A percentile compares a stretch with the other conserved stretches of the same genome.
Evolutionary conservation across 495 filamentous ascomycete genomes (phyloP).

Genomic region (Clavariopsis aquatica): DNA sequence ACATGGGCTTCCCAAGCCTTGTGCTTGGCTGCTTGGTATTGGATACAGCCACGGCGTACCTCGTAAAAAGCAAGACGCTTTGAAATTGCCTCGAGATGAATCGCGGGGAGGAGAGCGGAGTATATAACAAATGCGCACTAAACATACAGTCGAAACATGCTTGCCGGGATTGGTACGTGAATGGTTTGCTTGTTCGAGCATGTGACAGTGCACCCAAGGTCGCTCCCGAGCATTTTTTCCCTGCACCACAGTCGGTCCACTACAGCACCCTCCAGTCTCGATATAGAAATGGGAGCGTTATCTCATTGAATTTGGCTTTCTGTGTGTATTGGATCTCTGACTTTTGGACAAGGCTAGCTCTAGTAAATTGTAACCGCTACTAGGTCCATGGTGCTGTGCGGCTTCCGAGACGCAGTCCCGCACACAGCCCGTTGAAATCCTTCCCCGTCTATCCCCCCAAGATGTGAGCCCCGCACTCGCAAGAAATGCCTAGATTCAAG

Average conservation of each 20-base stretch:
- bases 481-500: conserved; percentile 23
- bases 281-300: background rate
- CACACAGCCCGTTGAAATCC: conserved; percentile 9
- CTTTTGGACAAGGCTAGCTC: background rate
- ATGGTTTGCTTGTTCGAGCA: conserved; percentile 9
- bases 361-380: background rate
- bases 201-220: conserved; percentile 21
- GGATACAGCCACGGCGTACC: conserved; percentile 2
- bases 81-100: background rate
- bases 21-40: background rate
- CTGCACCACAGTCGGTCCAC: too few relatives aligned
- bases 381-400: conserved; percentile 5
- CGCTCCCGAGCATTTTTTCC: background rate
- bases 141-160: background rate
- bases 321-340: background rate
- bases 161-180: conserved; percentile 11
- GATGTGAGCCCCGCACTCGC: conserved; percentile 24
- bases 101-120: background rate
- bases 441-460: conserved; percentile 21
- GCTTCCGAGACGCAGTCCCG: conserved; percentile 6
- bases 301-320: conserved; percentile 1
- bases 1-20: conserved; percentile 12
- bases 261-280: background rate
- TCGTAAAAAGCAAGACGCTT: conserved; percentile 4
- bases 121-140: conserved; percentile 21